Evolutionary conservation across 495 filamentous ascomycete species (phyloP), one percentile per base, ranked within the genome.

Genomic region (Aspergillus nidulans): DNA sequence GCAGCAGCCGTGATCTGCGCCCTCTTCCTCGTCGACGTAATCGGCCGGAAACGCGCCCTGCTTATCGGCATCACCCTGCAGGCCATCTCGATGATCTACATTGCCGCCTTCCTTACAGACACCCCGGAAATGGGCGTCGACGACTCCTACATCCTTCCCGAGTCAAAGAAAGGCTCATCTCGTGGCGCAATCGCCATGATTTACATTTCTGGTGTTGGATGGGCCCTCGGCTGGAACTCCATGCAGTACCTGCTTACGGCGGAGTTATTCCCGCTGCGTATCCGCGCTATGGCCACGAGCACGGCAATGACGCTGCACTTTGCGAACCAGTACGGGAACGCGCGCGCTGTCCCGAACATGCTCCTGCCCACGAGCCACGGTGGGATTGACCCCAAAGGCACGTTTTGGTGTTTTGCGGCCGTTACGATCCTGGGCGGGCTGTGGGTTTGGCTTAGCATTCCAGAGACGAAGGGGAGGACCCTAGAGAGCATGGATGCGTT

Each of bases 201-300:
- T 48, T 89, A 83, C 57, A 32, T 89, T 39, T 84, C 78, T 0
- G 84, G 83, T 3, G 66, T 80, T 15, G 85, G 86, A 1, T 90
- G 87, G 86, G 85, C 86, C 0, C 70, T 89, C 0, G 86, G 87
- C 45, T 90, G 86, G 85, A 89, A 88, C 62, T 79, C 75, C 4
- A 87, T 89, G 74, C 87, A 88, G 60, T 91, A 89, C 55, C 77
- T 91, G 1, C 75, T 90, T 44, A 88, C 85, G 20, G 83, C 85
- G 0, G 88, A 91, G 63, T 77, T 91, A 28, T 91, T 87, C 69
- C 87, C 87, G 2, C 70, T 88, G 26, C 69, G 75, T 5, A 77
- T 77, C 52, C 74, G 74, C 20, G 74, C 74, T 6, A 59, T 77
- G 20, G 66, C 66, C 7, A 76, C 73, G 0, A 74, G 70, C 16